Evolutionary conservation across 108 stramenopile genomes (phyloP), one percentile per base, ranked within the genome.

Genomic region (Cyclostephanos tholiformis): DNA sequence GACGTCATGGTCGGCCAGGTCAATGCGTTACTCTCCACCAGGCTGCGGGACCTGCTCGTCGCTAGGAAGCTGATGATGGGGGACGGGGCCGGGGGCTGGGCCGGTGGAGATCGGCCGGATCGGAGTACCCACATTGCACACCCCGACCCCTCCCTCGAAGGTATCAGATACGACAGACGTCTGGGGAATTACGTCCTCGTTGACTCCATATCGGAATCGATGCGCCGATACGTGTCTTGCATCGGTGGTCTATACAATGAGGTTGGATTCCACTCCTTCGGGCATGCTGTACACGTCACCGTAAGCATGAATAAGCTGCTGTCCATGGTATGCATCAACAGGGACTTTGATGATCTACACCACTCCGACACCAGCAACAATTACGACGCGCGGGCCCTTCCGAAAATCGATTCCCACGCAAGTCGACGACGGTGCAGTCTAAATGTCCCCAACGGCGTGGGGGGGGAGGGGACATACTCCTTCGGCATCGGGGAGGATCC

Each of bases 401-500:
- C 60, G 2, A 41, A 49, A 30, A 62, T 60, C 27, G 8, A 44
- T 16, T 41, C 41, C 41, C 41, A 41, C 9, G 7, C 9, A 12
- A 12, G 8, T 41, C 7, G 41, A 41, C 41, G 41, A 41, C 41
- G 41, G 41, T 1, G 41, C 41, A 41, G 41, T 12, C 9, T n/a
- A n/a, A n/a, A n/a, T n/a, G n/a, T 4, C 2, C 59, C 29, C 22
- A 29, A 38, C 59, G 46, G 62, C 49, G 16, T 8, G n/a, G 61
- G 36, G 13, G 43, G 71, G 6, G 63, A 23, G 20, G 63, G 29
- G 11, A 48, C 59, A 49, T 35, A 36, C 22, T 79, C 77, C 32
- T 91, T 72, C 71, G 90, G 92, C 17, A 80, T 91, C 36, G 82
- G 85, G 10, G 75, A 88, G 35, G 89, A 94, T 77, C 85, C 92